These are phyloP conservation scores for Dactylellina cionopaga DNA, from an alignment of 2,329 filamentous ascomycete genomes.

Conservation along the genomic window DNA sequence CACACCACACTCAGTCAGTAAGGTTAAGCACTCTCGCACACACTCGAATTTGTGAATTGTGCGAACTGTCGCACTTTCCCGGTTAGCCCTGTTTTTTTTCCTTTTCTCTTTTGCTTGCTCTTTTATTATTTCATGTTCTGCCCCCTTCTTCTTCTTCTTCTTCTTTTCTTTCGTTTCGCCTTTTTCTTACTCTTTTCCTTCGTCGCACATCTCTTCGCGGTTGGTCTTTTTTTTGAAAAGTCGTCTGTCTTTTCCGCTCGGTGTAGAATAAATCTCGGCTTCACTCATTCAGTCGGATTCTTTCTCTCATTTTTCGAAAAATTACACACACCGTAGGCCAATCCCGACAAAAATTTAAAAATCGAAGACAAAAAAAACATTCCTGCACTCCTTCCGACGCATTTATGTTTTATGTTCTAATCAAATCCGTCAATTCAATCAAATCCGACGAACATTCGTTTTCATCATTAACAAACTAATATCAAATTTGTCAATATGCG, in stretches of 20 bases:
- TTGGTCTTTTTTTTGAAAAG: background rate
- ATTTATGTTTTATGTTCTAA: background rate
- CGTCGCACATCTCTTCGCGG: constrained; percentile 3
- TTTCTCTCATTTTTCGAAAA: constrained; percentile 2
- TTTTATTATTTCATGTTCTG: constrained; percentile 25
- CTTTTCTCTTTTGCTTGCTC: background rate
- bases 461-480: background rate
- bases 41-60: too few species aligned
- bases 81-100: background rate
- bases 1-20: too few species aligned
- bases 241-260: too few species aligned
- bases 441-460: background rate
- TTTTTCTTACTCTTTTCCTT: background rate
- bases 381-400: background rate
- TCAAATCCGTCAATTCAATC: background rate
- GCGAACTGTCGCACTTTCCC: too few species aligned
- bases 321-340: too few species aligned
- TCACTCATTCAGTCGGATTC: background rate
- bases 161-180: constrained; percentile 2
- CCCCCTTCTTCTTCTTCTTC: background rate
- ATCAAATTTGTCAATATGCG: constrained; percentile 13
- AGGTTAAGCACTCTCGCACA: too few species aligned
- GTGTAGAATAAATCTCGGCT: too few species aligned
- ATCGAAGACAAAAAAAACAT: too few species aligned
- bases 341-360: too few species aligned